Conservation (phyloP, 2,329 filamentous ascomycete genomes). For the Arthrobotrys musiformis region DNA sequence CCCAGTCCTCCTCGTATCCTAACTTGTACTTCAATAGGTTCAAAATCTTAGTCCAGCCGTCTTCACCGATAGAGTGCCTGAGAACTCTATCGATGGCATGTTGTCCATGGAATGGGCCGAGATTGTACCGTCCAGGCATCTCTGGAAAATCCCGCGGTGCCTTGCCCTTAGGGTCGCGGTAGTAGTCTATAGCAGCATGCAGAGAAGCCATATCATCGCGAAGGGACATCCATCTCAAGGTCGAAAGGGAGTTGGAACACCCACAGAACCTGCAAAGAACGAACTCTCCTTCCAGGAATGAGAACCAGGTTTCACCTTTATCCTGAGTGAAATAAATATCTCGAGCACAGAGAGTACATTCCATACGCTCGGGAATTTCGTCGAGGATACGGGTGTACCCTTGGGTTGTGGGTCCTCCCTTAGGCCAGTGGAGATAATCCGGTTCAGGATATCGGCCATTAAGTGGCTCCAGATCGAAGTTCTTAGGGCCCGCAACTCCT, state of each 20-base stretch:
- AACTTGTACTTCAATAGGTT: constrained; percentile 6
- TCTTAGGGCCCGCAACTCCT: constrained; percentile 1
- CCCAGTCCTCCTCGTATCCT: constrained; percentile 38
- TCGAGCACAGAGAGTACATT: constrained; percentile 35
- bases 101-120: constrained; percentile 30
- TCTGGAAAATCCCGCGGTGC: constrained; percentile 25
- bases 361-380: constrained; percentile 43
- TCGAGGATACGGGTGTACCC: constrained; percentile 31
- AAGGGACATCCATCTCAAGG: constrained; percentile 46
- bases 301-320: constrained; percentile 46
- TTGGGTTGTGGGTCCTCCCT: constrained; percentile 16
- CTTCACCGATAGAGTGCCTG: constrained; percentile 28
- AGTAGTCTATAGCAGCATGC: constrained; percentile 20
- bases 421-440: constrained; percentile 48
- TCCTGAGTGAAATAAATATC: constrained; percentile 48
- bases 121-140: constrained; percentile 20
- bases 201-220: constrained; percentile 39
- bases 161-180: constrained; percentile 18
- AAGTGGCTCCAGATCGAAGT: constrained; percentile 29
- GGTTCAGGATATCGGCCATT: constrained; percentile 6
- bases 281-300: constrained; percentile 31
- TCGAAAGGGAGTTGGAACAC: constrained; percentile 32
- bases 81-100: constrained; percentile 31
- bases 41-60: constrained; percentile 10
- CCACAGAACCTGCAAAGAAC: constrained; percentile 45